These are phyloP conservation scores for Acer campestre DNA, from an alignment of 345 rosid species.

Conservation along the genomic window DNA sequence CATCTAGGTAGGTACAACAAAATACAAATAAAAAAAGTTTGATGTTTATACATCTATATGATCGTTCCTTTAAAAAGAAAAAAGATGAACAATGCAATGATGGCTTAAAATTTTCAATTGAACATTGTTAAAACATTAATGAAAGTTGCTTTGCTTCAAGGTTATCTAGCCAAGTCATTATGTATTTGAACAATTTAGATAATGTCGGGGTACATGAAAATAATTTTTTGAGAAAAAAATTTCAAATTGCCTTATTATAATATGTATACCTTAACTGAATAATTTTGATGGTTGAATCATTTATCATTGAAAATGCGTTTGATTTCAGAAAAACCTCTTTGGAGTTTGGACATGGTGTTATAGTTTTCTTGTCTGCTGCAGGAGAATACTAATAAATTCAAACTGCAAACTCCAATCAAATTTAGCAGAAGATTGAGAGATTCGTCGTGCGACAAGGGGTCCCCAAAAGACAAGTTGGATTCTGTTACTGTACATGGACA, in stretches of 20 bases:
- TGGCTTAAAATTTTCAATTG: too few relatives aligned
- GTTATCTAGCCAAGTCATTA: background rate
- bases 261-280: background rate
- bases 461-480: constrained; percentile 19
- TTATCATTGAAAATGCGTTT: background rate
- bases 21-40: background rate
- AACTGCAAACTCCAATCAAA: constrained; percentile 30
- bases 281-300: background rate
- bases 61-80: too few relatives aligned
- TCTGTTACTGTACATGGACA: constrained; percentile 19
- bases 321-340: background rate
- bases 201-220: background rate
- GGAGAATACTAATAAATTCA: constrained; percentile 32
- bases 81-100: too few relatives aligned
- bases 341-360: constrained; percentile 5
- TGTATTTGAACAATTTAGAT: background rate
- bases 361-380: constrained; percentile 23
- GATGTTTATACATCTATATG: background rate
- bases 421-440: constrained; percentile 22
- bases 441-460: constrained; percentile 24
- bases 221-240: too few relatives aligned
- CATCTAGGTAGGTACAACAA: background rate
- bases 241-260: background rate
- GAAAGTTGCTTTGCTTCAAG: background rate
- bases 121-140: too few relatives aligned